Evolutionary conservation across 2,329 filamentous ascomycete genomes (phyloP), one percentile per base, ranked within the genome.

Genomic region (Tolypocladium sp.): DNA sequence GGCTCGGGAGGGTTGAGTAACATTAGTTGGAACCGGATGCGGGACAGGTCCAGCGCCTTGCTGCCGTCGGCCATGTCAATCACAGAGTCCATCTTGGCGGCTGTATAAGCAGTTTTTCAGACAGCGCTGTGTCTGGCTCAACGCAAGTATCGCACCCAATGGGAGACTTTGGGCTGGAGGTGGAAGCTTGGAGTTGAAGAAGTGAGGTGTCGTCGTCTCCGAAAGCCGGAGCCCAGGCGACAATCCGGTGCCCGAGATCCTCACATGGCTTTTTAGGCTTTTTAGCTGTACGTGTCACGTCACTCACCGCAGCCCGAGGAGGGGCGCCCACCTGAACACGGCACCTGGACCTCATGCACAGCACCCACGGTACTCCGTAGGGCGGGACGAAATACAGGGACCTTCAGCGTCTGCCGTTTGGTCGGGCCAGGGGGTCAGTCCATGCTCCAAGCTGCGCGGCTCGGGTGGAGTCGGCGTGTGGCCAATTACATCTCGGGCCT

Each of bases 11-110:
- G 37, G 25, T 27, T 35, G 52, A 64, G 84, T 75, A 76, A 95
- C 92, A 96, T 95, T 63, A 97, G 79, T 74, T 96, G 91, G 75
- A 91, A 96, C 63, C 94, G 90, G 72, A 97, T 99, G 71, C 94
- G 91, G 63, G 86, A 82, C 55, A 99, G 83, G 72, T 97, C 92
- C 68, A 99, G 79, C 20, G 93, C 92, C 78, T 91, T 90, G 65
- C 85, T 85, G 70, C 87, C 84, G 75, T 97, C 90, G 44, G 87
- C 90, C 62, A 96, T 85, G 73, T 97, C 92, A 69, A 97, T 91
- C 55, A 91, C 85, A 22, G 90, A 82, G 73, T 99, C 94, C 94
- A 99, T 99, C 58, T 63, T 75, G 67, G 37, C 40, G 60, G 59
- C 59, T 52, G 59, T 58, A 59, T 37, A 1, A 20, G 25, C 8